Evolutionary conservation across 176 grass and related monocot genomes (phyloP), one percentile per base, ranked within the genome.

Genomic region (Carex cristatella): DNA sequence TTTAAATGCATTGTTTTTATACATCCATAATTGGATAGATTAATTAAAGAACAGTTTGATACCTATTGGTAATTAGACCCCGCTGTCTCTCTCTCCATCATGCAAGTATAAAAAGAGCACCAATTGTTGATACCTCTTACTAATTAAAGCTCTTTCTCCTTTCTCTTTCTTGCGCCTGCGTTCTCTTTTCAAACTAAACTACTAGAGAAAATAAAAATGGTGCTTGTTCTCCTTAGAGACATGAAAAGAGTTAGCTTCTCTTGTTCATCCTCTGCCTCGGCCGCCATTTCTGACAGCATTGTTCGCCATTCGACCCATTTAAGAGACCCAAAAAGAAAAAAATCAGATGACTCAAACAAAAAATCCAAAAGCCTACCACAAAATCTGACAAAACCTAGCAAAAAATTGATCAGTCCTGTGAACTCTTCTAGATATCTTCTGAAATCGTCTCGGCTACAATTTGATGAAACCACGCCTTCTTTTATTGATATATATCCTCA

Each of bases 381-480:
- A 58, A 30, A 38, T 80, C 44, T 37, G 8, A 11, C 4, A 85
- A 16, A 81, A 14, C 35, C 38, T 54, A 62, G 60, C 78, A 60
- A 51, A 33, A 85, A 18, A 15, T 49, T 40, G 66, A 67, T 71
- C 15, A 94, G 90, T 83, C 92, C 92, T 5, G 87, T 69, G 3
- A 84, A 83, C 18, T 98, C 95, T 0, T 94, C 92, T 11, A 86
- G 91, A 84, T 91, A 93, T 85, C 91, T 98, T 49, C 93, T 95
- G 81, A 90, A 90, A 69, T 98, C 95, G 37, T 93, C 95, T 3
- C 72, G 89, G 32, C 37, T 92, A 46, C 86, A 91, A 48, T 73
- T 88, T 1, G 86, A 87, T 64, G 87, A 91, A 56, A 10, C 55
- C 7, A 49, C 31, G 15, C 35, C 87, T 6, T 73, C 63, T 11